These are phyloP conservation scores for Sugiyamaella valdiviana DNA, from an alignment of 805 yeast genomes.

Conservation along the genomic window DNA sequence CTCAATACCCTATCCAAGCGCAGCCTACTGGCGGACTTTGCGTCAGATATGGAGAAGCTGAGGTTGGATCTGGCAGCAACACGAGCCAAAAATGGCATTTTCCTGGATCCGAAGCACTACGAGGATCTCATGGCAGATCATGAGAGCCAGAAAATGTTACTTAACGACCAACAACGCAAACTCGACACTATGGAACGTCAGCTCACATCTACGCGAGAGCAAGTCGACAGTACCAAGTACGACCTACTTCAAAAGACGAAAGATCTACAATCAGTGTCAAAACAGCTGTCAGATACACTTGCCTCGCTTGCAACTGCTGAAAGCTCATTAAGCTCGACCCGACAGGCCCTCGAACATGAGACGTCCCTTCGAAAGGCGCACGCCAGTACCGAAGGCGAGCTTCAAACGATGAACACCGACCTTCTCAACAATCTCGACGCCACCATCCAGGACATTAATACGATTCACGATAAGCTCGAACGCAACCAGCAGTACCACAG, in stretches of 20 bases:
- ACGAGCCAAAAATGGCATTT: slow-evolving; percentile 60
- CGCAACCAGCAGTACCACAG: slow-evolving; percentile 12
- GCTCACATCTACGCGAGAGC: slow-evolving; percentile 35
- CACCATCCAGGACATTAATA: slow-evolving; percentile 19
- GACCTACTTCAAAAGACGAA: slow-evolving; percentile 9
- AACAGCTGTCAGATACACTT: slow-evolving; percentile 7
- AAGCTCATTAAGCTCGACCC: slow-evolving; percentile 2
- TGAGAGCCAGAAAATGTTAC: slow-evolving; percentile 45
- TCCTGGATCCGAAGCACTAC: slow-evolving; percentile 47
- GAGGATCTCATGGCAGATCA: slow-evolving; percentile 39
- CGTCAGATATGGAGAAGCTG: slow-evolving; percentile 49
- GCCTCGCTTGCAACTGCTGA: slow-evolving; percentile 3
- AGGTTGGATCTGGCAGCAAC: slow-evolving; percentile 59
- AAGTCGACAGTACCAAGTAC: slow-evolving; percentile 16
- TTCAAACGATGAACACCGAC: slow-evolving; percentile 23
- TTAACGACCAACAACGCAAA: slow-evolving; percentile 46
- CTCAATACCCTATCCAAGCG: slow-evolving; percentile 43
- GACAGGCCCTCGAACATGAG: slow-evolving; percentile 20
- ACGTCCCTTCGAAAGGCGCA: slow-evolving; percentile 23
- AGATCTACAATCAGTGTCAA: slow-evolving; percentile 12
- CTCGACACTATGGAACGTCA: slow-evolving; percentile 46
- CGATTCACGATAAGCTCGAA: slow-evolving; percentile 18
- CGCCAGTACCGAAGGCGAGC: slow-evolving; percentile 27
- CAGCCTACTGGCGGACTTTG: slow-evolving; percentile 46
- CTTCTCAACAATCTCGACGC: slow-evolving; percentile 20